phyloP scores from a whole-genome alignment of 2,329 filamentous ascomycete genomes.

The Sporothrix sp. region DNA sequence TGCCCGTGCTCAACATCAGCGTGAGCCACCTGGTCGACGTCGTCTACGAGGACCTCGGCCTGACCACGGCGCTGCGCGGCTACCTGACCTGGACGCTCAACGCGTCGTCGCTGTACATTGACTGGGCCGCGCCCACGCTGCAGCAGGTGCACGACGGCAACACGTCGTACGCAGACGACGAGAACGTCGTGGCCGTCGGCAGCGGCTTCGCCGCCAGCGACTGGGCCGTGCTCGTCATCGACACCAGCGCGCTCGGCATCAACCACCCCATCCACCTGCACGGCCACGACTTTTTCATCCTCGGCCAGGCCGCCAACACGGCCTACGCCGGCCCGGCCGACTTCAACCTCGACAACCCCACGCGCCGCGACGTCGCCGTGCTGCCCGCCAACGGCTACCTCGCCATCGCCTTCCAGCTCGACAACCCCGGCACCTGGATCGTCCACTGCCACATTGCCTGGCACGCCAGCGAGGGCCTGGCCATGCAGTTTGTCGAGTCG shows the following conservation, averaged over 20 bases:
- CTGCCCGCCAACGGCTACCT: slow-evolving; percentile 36
- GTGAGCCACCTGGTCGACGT: too few species aligned
- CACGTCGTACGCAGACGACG: neutral
- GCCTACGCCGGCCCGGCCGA: slow-evolving; percentile 15
- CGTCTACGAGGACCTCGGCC: too few species aligned
- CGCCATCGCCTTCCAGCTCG: slow-evolving; percentile 36
- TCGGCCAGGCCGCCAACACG: slow-evolving; percentile 21
- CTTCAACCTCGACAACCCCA: slow-evolving; percentile 30
- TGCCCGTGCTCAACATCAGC: too few species aligned
- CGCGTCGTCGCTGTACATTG: slow-evolving; percentile 23
- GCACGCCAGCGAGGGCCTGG: slow-evolving; percentile 41
- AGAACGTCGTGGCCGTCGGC: slow-evolving; percentile 5
- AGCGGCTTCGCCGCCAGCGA: too few species aligned
- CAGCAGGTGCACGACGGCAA: slow-evolving; percentile 25
- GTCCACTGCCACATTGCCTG: slow-evolving; percentile 42
- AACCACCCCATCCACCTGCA: slow-evolving; percentile 26
- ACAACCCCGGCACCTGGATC: slow-evolving; percentile 43
- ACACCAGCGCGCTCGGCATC: too few species aligned
- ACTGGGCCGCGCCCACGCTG: slow-evolving; percentile 29
- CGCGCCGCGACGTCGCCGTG: slow-evolving; percentile 38
- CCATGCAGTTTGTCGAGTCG: slow-evolving; percentile 40
- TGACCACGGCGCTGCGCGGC: slow-evolving; percentile 12
- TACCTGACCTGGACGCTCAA: slow-evolving; percentile 21
- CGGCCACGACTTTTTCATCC: slow-evolving; percentile 28
- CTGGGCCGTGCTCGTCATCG: too few species aligned